Evolutionary conservation across 495 filamentous ascomycete genomes (phyloP).

Genomic region (Penicillium atrosanguineum): DNA sequence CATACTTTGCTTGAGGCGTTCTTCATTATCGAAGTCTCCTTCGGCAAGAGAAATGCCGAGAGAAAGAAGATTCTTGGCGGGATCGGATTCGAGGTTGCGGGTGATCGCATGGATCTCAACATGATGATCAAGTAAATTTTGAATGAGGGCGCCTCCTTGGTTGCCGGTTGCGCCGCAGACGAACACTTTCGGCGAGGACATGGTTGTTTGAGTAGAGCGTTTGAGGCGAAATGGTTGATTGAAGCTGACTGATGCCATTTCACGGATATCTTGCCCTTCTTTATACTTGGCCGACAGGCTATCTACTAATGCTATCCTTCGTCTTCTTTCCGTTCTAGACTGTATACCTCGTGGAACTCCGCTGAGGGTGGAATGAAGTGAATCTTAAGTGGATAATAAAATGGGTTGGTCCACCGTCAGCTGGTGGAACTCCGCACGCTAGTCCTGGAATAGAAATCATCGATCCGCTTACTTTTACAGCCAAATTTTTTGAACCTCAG

Average conservation of each 20-base stretch:
- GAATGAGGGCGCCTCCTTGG: constrained; percentile 44
- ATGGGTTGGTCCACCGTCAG: constrained; percentile 7
- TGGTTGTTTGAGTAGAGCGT: constrained; percentile 22
- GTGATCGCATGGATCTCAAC: constrained; percentile 41
- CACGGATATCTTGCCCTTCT: neutral
- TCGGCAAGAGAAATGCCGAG: constrained; percentile 38
- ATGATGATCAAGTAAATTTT: constrained; percentile 34
- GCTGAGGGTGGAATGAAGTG: neutral
- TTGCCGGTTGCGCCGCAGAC: constrained; percentile 49
- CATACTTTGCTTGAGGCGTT: constrained; percentile 32
- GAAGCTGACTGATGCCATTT: neutral
- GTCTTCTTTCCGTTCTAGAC: neutral
- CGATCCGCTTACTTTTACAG: neutral
- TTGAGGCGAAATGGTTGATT: neutral
- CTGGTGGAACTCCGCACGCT: constrained; percentile 33
- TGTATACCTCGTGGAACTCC: constrained; percentile 15
- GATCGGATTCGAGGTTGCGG: constrained; percentile 31
- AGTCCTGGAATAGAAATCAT: neutral
- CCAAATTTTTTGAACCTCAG: neutral
- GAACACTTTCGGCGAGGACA: constrained; percentile 35
- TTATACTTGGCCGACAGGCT: neutral
- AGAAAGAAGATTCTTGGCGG: constrained; percentile 31
- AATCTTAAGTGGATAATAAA: constrained; percentile 4
- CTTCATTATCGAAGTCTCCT: constrained; percentile 41
- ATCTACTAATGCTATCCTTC: neutral